A percentile compares a stretch with the other conserved stretches of the same genome.
phyloP scores from a whole-genome alignment of 2,329 filamentous ascomycete genomes.

The Neofusicoccum laricinum region DNA sequence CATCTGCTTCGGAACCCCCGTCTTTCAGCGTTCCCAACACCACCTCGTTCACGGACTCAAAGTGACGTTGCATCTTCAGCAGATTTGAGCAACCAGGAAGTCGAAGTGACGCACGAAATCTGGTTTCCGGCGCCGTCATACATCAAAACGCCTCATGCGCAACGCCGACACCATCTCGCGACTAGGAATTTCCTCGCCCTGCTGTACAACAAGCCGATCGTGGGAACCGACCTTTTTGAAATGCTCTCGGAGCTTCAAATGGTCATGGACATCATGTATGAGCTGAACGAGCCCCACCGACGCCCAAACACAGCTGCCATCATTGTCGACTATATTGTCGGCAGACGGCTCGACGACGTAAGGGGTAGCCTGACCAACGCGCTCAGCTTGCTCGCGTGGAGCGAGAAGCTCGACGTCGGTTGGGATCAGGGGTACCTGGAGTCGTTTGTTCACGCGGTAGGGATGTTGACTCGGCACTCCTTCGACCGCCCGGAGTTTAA shows the following conservation, averaged over 20 bases:
- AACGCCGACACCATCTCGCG: conserved; percentile 61
- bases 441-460: conserved; percentile 64
- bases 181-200: conserved; percentile 69
- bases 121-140: conserved; percentile 59
- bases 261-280: conserved; percentile 57
- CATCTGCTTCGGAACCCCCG: background rate
- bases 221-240: conserved; percentile 62
- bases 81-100: conserved; percentile 14
- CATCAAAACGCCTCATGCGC: conserved; percentile 43
- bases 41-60: conserved; percentile 11
- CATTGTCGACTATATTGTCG: conserved; percentile 60
- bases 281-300: conserved; percentile 38
- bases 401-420: conserved; percentile 58
- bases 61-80: conserved; percentile 17
- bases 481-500: conserved; percentile 57
- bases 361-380: conserved; percentile 60
- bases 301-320: conserved; percentile 52
- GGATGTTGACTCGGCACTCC: conserved; percentile 49
- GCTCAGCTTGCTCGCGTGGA: conserved; percentile 62
- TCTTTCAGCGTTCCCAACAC: background rate
- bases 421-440: conserved; percentile 69
- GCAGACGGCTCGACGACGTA: conserved; percentile 62
- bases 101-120: conserved; percentile 47
- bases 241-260: conserved; percentile 61
- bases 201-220: conserved; percentile 61